A percentile compares a stretch with the other conserved stretches of the same genome.
phyloP scores from a whole-genome alignment of 176 grass and related monocot genomes.

The Saccharum spontaneum region DNA sequence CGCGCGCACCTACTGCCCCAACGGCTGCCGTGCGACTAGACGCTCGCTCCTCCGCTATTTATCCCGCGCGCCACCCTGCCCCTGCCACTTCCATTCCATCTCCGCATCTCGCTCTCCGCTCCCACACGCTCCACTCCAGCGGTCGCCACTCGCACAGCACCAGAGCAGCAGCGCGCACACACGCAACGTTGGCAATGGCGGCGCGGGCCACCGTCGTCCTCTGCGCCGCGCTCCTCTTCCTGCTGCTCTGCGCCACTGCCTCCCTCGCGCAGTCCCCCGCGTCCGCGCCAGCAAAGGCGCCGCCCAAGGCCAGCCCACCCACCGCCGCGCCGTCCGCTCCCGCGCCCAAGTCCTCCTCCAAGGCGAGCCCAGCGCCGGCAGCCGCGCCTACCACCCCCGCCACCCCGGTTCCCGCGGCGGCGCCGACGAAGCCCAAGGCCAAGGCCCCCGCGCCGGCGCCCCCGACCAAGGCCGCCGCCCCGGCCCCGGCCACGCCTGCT shows the following conservation, averaged over 20 bases:
- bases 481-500: neutral
- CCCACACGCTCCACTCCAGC: neutral
- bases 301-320: slow-evolving; percentile 8
- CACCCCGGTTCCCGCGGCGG: slow-evolving; percentile 4
- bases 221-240: neutral
- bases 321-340: slow-evolving; percentile 14
- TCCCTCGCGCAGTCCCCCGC: slow-evolving; percentile 35
- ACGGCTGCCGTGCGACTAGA: neutral
- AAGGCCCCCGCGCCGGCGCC: slow-evolving; percentile 28
- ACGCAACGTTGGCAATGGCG: slow-evolving; percentile 6
- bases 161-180: neutral
- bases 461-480: slow-evolving; percentile 1
- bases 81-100: neutral
- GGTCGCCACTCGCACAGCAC: neutral
- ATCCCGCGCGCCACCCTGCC: neutral
- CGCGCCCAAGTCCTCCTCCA: slow-evolving; percentile 30
- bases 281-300: slow-evolving; percentile 1
- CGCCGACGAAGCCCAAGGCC: slow-evolving; percentile 13
- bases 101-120: neutral
- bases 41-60: neutral
- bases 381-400: slow-evolving; percentile 7
- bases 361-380: neutral
- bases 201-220: neutral
- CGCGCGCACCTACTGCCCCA: neutral
- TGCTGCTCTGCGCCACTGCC: neutral